Conservation (phyloP, 139 green algal genomes). For the Desmodesmus armatus region DNA sequence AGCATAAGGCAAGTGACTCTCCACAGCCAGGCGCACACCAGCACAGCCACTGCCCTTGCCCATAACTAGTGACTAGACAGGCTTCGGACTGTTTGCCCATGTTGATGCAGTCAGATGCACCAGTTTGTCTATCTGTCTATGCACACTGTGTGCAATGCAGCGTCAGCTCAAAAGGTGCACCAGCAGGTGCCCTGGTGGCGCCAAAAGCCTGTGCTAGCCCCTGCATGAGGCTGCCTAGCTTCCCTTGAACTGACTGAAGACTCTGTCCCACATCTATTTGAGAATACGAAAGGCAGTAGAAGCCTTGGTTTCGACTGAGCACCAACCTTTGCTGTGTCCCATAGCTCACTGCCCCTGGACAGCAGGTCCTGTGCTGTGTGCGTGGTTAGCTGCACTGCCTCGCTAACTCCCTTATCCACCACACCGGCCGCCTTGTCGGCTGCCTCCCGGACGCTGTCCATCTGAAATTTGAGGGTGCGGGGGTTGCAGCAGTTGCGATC, state of each 20-base stretch:
- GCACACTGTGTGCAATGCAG: neutral
- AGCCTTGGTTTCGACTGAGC: neutral
- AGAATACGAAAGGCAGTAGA: neutral
- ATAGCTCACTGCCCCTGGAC: neutral
- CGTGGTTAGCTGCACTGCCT: conserved; percentile 11
- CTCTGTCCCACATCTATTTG: neutral
- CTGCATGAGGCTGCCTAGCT: no score
- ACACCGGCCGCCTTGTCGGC: neutral
- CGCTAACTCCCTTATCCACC: neutral
- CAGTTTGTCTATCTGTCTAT: no score
- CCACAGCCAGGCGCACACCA: no score
- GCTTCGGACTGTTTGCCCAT: no score
- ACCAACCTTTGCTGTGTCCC: conserved; percentile 41
- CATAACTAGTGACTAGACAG: no score
- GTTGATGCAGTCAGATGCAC: no score
- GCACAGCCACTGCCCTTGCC: no score
- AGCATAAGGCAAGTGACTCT: no score
- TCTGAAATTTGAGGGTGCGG: neutral
- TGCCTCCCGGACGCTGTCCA: conserved; percentile 6
- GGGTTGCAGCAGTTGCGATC: neutral
- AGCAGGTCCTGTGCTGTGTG: neutral
- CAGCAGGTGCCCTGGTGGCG: neutral
- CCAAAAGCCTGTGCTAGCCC: neutral
- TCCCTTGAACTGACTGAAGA: no score
- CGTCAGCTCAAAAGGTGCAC: neutral